These are phyloP conservation scores for Mortierella sp. DNA, from an alignment of 371 early-diverging fungal genomes.

Conservation along the genomic window DNA sequence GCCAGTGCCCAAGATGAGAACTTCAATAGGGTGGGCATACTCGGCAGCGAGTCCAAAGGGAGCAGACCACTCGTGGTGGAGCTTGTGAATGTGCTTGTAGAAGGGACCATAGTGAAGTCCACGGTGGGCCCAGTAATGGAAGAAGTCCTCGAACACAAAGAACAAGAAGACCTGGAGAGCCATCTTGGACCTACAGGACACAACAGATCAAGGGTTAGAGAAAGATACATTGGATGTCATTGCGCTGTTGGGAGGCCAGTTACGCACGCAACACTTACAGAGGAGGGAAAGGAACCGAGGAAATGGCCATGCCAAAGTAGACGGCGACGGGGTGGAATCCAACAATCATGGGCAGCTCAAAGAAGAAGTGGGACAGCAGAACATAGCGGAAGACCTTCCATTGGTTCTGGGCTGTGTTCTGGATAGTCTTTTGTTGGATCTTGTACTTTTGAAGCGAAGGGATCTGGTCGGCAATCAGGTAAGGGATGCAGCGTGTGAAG, in stretches of 20 bases:
- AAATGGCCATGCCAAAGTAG: constrained; percentile 84
- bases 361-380: constrained; percentile 76
- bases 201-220: constrained; percentile 53
- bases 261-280: constrained; percentile 62
- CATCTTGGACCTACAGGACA: constrained; percentile 27
- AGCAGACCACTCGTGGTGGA: constrained; percentile 93
- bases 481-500: constrained; percentile 83
- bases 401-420: constrained; percentile 70
- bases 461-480: constrained; percentile 74
- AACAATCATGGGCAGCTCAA: constrained; percentile 88
- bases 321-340: constrained; percentile 87
- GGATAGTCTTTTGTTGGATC: constrained; percentile 82
- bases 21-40: constrained; percentile 88
- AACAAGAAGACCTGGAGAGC: constrained; percentile 72
- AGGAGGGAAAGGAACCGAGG: constrained; percentile 85
- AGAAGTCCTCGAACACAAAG: constrained; percentile 85
- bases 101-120: constrained; percentile 87
- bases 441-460: constrained; percentile 84
- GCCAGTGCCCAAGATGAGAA: constrained; percentile 78
- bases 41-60: constrained; percentile 91
- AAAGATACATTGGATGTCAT: constrained; percentile 16
- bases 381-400: constrained; percentile 82
- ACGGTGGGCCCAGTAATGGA: constrained; percentile 87
- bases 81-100: constrained; percentile 92
- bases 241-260: background rate